Base-by-base conservation (phyloP, 2,329 filamentous ascomycete genomes). In the Uncinocarpus reesii region DNA sequence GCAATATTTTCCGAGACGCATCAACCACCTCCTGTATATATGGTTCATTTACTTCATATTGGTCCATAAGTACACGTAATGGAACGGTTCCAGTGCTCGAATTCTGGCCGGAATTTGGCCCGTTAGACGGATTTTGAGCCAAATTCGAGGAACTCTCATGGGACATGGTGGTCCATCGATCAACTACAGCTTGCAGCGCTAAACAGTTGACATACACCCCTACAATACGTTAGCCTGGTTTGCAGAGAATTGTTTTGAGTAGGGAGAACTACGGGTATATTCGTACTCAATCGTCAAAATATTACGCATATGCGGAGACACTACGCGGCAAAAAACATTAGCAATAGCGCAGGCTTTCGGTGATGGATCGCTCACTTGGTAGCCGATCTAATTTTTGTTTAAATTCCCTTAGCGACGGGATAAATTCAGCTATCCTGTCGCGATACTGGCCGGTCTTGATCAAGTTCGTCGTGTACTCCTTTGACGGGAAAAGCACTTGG, bases 211-310 rank as follows among this genome's bases (percentile, higher is more conserved):
- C 78, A 62, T 96, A 96, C 43, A 95, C 55, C 11, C 69, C 69
- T 66, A 51, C 13, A 29, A 51, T 56, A 34, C 34, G 49, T 59
- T 45, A 58, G 52, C 10, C 13, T 24, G 15, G 28, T 23, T 44
- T 4, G n/a, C 11, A 5, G 13, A 29, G 21, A 3, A 11, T 7
- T 18, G 11, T 8, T 7, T 2, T 11, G 7, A 2, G 10, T 11
- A n/a, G 6, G 18, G 21, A 21, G 16, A 28, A 65, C 67, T 84
- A 59, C 90, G 80, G 21, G 90, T 87, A 62, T 95, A 95, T 60
- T 96, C 87, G 60, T 92, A 95, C 69, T 98, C 92, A 55, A 96
- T 95, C 6, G 80, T 83, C 24, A 98, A 73, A 50, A 96, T 89
- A 62, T 88, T 80, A 38, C 75, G 72, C 68, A 82, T 78, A 49